Conservation (phyloP, 1,284 basidiomycete genomes). For the Rhodotorula sp. region DNA sequence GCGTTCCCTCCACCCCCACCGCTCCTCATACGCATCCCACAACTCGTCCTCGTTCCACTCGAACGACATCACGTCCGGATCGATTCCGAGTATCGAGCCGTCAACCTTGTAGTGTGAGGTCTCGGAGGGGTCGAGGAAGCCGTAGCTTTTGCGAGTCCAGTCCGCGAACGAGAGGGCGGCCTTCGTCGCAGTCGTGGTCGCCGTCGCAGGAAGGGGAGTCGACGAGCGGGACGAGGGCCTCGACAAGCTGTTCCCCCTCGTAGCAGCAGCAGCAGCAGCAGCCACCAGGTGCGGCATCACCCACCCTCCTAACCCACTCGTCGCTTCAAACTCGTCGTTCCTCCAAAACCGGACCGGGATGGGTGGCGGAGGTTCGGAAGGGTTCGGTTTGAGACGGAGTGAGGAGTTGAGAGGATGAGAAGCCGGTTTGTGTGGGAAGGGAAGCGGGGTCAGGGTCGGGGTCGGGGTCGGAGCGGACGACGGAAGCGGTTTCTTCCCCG, state of each 20-base stretch:
- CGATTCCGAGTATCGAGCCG: not conserved
- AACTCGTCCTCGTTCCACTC: slow-evolving; percentile 12
- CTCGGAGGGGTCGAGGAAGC: not conserved
- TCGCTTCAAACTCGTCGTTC: not conserved
- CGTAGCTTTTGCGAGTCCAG: not conserved
- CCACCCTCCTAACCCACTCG: not conserved
- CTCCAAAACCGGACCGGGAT: too few relatives aligned
- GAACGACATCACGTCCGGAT: not conserved
- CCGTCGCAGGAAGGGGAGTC: not conserved
- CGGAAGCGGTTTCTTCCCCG: too few relatives aligned
- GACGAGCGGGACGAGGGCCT: not conserved
- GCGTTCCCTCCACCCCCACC: not conserved
- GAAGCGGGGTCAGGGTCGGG: not conserved
- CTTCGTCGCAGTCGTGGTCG: not conserved
- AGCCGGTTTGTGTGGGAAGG: not conserved
- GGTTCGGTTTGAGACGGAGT: not conserved
- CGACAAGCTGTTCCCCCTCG: too few relatives aligned
- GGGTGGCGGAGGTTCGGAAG: too few relatives aligned
- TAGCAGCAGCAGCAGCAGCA: too few relatives aligned
- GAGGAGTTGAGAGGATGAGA: slow-evolving; percentile 7
- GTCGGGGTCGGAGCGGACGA: too few relatives aligned
- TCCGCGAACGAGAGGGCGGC: not conserved
- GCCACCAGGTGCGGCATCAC: not conserved
- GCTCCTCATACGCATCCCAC: not conserved
- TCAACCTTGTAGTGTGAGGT: not conserved